Conservation (phyloP, 495 filamentous ascomycete genomes). For the Tricharina praecox region DNA sequence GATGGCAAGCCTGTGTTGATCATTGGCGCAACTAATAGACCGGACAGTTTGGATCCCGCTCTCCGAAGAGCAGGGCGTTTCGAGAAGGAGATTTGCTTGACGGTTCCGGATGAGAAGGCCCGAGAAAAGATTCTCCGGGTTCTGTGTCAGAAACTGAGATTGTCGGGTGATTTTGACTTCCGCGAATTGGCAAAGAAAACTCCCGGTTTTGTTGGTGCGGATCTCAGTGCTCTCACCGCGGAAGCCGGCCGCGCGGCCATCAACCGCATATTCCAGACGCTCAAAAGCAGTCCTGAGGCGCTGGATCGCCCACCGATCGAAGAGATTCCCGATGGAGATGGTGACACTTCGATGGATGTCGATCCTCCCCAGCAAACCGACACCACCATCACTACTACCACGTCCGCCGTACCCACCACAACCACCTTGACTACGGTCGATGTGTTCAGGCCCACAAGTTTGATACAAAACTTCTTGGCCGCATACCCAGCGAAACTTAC, state of each 20-base stretch:
- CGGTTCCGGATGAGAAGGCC: constrained; percentile 74
- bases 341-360: constrained; percentile 12
- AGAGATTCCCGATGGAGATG: not conserved
- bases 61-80: constrained; percentile 74
- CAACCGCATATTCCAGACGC: constrained; percentile 38
- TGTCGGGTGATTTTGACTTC: constrained; percentile 62
- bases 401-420: not conserved
- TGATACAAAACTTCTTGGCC: constrained; percentile 31
- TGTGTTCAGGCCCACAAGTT: constrained; percentile 6
- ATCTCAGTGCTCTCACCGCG: constrained; percentile 67
- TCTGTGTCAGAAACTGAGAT: constrained; percentile 49
- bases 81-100: constrained; percentile 83
- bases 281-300: constrained; percentile 19
- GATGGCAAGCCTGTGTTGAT: constrained; percentile 83
- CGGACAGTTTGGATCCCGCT: constrained; percentile 77
- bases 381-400: not conserved
- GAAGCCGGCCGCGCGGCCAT: constrained; percentile 52
- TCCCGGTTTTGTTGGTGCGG: constrained; percentile 89
- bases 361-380: not conserved
- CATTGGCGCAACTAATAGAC: constrained; percentile 81
- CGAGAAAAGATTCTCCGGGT: constrained; percentile 71
- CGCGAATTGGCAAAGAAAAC: constrained; percentile 69
- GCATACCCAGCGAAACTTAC: constrained; percentile 27
- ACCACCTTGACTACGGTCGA: constrained; percentile 2
- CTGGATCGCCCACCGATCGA: not conserved